phyloP scores from a whole-genome alignment of 305 asterid species.

The Rubia tinctorum region DNA sequence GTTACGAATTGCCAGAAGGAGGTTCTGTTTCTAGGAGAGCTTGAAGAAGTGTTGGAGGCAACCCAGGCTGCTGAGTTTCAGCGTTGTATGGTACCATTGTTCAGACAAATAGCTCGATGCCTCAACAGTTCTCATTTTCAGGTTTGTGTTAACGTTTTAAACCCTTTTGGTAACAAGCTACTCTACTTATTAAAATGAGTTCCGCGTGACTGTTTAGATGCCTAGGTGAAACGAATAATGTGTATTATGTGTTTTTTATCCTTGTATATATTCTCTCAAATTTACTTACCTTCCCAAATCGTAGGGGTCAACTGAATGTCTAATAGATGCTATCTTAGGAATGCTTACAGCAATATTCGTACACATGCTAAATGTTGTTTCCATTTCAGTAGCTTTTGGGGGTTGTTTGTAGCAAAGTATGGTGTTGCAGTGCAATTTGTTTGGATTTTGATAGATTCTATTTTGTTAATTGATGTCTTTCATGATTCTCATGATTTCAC shows the following conservation, averaged over 20 bases:
- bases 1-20: conserved; percentile 73
- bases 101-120: conserved; percentile 70
- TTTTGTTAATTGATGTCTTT: neutral
- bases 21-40: conserved; percentile 77
- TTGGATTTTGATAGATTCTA: neutral
- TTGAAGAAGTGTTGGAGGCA: conserved; percentile 84
- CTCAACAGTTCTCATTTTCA: conserved; percentile 79
- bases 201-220: neutral
- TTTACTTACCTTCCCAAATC: neutral
- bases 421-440: neutral
- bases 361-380: neutral
- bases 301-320: neutral
- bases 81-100: conserved; percentile 76
- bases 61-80: conserved; percentile 70
- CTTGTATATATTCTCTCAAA: neutral
- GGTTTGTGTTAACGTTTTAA: conserved; percentile 38
- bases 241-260: neutral
- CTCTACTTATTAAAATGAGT: neutral
- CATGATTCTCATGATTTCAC: neutral
- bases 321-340: conserved; percentile 9
- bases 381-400: neutral
- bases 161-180: neutral
- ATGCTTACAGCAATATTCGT: neutral
- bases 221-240: neutral
- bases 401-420: neutral